Conservation (phyloP, 169 alveolate genomes). For the Neospora caninum region DNA sequence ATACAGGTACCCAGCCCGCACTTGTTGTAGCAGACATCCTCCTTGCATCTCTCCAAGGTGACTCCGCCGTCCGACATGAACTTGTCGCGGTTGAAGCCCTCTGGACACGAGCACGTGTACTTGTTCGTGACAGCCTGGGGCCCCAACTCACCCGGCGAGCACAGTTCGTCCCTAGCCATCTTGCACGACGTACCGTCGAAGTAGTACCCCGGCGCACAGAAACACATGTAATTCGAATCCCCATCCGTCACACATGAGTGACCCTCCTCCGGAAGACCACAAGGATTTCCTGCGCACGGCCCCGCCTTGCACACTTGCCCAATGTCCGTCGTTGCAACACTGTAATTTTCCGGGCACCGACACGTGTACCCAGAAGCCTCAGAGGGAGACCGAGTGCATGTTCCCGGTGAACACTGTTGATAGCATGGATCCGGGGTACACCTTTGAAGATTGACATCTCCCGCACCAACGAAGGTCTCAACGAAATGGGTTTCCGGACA, state of each 20-base stretch:
- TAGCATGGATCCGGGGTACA: not conserved
- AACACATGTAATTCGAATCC: not conserved
- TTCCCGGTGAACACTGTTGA: not conserved
- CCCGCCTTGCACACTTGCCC: not conserved
- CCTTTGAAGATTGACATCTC: not conserved
- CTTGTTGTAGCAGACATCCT: not conserved
- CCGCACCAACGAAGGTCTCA: not conserved
- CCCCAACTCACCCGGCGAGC: not conserved
- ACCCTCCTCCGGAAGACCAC: not conserved
- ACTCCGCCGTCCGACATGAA: not conserved
- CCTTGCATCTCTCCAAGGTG: not conserved
- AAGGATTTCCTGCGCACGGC: not conserved
- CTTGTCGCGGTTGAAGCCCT: not conserved
- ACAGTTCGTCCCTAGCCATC: not conserved
- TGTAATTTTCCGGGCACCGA: not conserved
- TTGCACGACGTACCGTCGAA: not conserved
- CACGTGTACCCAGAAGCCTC: not conserved
- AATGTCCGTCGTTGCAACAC: not conserved
- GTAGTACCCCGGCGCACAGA: conserved; percentile 9
- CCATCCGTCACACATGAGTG: not conserved
- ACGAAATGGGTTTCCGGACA: not conserved
- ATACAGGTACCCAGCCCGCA: not conserved
- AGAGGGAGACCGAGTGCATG: not conserved
- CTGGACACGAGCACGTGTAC: conserved; percentile 15
- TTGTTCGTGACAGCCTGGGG: not conserved